These are phyloP conservation scores for Pythium aquatile DNA, from an alignment of 352 stramenopile species.

Conservation along the genomic window DNA sequence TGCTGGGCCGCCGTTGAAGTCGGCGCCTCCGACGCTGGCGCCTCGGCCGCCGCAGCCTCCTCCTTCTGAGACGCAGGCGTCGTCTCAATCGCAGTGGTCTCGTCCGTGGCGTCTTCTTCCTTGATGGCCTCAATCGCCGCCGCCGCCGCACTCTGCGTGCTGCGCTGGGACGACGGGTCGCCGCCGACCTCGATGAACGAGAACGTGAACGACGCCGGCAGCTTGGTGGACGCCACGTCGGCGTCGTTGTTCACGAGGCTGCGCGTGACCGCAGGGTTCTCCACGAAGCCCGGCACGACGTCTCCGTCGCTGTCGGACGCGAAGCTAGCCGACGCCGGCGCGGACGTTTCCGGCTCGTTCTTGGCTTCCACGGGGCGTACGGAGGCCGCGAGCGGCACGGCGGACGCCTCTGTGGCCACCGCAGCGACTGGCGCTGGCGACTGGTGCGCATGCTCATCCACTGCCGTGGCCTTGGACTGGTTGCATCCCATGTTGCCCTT, in stretches of 20 bases:
- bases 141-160: slow-evolving; percentile 9
- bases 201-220: slow-evolving; percentile 55
- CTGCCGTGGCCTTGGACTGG: slow-evolving; percentile 48
- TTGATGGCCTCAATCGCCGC: slow-evolving; percentile 20
- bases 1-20: neutral
- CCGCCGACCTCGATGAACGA: slow-evolving; percentile 68
- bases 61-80: neutral
- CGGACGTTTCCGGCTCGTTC: neutral
- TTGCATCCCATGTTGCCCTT: slow-evolving; percentile 51
- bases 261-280: slow-evolving; percentile 21
- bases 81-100: slow-evolving; percentile 12
- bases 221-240: slow-evolving; percentile 19
- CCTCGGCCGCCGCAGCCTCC: neutral
- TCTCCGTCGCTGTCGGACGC: slow-evolving; percentile 45
- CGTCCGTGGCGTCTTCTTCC: slow-evolving; percentile 13
- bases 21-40: neutral
- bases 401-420: neutral
- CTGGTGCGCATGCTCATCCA: slow-evolving; percentile 8
- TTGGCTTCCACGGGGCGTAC: slow-evolving; percentile 6
- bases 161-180: slow-evolving; percentile 13
- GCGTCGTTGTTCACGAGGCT: slow-evolving; percentile 11
- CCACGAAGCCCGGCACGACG: slow-evolving; percentile 46
- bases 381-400: neutral
- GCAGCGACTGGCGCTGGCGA: neutral
- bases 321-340: slow-evolving; percentile 1